Conservation (phyloP, 75 land plant genomes). For the Adiantum capillusveneris region DNA sequence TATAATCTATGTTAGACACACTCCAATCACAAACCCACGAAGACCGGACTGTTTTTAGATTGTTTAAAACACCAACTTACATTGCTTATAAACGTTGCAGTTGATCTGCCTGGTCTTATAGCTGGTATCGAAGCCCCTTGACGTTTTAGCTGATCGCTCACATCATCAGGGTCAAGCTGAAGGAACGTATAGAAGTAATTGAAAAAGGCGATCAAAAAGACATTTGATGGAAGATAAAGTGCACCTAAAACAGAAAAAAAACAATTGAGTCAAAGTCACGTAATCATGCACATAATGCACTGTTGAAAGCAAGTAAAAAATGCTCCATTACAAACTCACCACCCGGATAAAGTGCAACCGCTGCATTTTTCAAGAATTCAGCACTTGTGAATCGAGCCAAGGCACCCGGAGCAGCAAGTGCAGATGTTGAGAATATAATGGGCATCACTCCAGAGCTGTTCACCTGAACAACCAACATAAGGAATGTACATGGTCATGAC, state of each 20-base stretch:
- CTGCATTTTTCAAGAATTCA: conserved; percentile 65
- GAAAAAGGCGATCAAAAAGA: conserved; percentile 96
- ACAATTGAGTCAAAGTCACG: not conserved
- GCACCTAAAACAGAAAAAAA: conserved; percentile 38
- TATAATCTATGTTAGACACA: no score
- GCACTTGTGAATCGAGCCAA: conserved; percentile 89
- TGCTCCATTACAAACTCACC: conserved; percentile 38
- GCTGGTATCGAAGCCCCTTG: conserved; percentile 98
- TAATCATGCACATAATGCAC: not conserved
- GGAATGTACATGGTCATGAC: no score
- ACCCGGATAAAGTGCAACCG: conserved; percentile 80
- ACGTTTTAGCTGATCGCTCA: conserved; percentile 98
- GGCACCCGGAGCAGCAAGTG: conserved; percentile 90
- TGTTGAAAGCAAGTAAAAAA: not conserved
- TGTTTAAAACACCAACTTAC: conserved; percentile 32
- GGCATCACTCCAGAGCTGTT: conserved; percentile 99
- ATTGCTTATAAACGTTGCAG: conserved; percentile 74
- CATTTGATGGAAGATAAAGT: conserved; percentile 88
- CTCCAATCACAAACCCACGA: no score
- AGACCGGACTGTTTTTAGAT: no score
- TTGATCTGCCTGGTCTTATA: conserved; percentile 92
- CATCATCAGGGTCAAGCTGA: conserved; percentile 97
- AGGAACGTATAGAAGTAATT: conserved; percentile 98
- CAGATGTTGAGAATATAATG: conserved; percentile 96
- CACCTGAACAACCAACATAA: no score